Percentiles rank a stretch among this genome's conserved stretches.
Evolutionary conservation across 2,329 filamentous ascomycete genomes (phyloP).

Genomic region (Colletotrichum chlorophyti): DNA sequence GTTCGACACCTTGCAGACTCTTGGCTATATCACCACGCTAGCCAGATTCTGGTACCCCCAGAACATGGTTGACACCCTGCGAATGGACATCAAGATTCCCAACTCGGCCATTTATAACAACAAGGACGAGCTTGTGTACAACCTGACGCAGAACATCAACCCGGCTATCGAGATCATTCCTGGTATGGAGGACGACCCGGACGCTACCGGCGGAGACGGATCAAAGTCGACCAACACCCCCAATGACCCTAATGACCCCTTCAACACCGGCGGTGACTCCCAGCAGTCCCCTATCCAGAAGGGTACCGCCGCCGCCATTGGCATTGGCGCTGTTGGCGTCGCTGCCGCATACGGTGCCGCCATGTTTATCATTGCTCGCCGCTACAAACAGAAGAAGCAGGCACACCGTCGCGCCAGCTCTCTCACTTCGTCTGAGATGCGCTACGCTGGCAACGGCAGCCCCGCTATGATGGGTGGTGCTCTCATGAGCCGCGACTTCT

Average conservation of each 20-base stretch:
- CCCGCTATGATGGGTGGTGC: constrained; percentile 76
- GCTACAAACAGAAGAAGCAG: constrained; percentile 87
- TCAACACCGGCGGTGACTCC: constrained; percentile 49
- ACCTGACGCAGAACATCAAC: constrained; percentile 84
- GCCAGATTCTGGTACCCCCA: constrained; percentile 73
- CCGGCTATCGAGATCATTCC: constrained; percentile 74
- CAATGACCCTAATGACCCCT: constrained; percentile 47
- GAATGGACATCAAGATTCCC: constrained; percentile 73
- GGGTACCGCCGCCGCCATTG: constrained; percentile 73
- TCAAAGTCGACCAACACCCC: constrained; percentile 43
- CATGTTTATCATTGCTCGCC: constrained; percentile 91
- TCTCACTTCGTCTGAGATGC: constrained; percentile 64
- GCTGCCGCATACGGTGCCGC: constrained; percentile 89
- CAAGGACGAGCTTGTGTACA: constrained; percentile 67
- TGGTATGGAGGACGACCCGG: constrained; percentile 49
- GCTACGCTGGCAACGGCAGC: constrained; percentile 54
- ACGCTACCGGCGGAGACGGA: constrained; percentile 45
- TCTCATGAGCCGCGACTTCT: constrained; percentile 62
- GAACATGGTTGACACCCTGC: constrained; percentile 71
- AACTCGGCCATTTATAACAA: constrained; percentile 80
- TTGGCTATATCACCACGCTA: constrained; percentile 84
- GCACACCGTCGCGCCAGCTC: constrained; percentile 81
- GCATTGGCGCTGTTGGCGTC: constrained; percentile 77
- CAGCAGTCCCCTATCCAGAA: constrained; percentile 64
- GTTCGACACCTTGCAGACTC: constrained; percentile 71